phyloP scores from a whole-genome alignment of 495 filamentous ascomycete species.

The Penicillium paradoxum region DNA sequence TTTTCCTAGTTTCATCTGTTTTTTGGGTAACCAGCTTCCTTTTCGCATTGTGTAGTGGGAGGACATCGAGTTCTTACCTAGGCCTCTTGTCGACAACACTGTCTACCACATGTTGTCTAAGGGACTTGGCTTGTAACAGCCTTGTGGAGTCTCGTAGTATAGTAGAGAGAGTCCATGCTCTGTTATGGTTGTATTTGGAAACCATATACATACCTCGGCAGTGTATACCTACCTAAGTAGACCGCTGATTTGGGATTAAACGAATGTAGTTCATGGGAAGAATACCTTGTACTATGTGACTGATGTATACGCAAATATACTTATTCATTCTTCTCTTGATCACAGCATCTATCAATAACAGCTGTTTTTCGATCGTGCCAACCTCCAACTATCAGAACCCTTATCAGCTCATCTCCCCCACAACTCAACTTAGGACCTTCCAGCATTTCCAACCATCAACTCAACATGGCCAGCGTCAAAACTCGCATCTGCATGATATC shows the following conservation, averaged over 20 bases:
- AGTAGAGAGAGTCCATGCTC: not conserved
- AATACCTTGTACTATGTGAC: too few relatives aligned
- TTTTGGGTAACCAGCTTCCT: constrained; percentile 1
- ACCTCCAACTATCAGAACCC: not conserved
- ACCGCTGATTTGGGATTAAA: too few relatives aligned
- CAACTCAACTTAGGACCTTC: not conserved
- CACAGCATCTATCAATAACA: not conserved
- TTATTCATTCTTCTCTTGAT: too few relatives aligned
- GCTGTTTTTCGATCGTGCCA: not conserved
- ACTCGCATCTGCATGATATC: constrained; percentile 57
- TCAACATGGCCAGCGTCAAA: constrained; percentile 25
- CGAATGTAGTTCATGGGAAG: too few relatives aligned
- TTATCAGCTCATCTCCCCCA: not conserved
- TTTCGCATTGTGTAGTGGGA: not conserved
- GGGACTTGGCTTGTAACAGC: not conserved
- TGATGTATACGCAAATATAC: too few relatives aligned
- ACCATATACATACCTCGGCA: too few relatives aligned
- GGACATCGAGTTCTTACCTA: not conserved
- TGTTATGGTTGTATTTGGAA: not conserved
- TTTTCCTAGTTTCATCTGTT: constrained; percentile 30
- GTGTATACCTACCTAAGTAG: too few relatives aligned
- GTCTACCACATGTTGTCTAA: not conserved
- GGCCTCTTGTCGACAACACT: not conserved
- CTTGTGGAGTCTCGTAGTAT: not conserved
- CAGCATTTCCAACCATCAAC: not conserved